A percentile compares a stretch with the other conserved stretches of the same genome.
Evolutionary conservation across 169 alveolate species (phyloP).

Genomic region (Pseudocohnilembus persalinus): DNA sequence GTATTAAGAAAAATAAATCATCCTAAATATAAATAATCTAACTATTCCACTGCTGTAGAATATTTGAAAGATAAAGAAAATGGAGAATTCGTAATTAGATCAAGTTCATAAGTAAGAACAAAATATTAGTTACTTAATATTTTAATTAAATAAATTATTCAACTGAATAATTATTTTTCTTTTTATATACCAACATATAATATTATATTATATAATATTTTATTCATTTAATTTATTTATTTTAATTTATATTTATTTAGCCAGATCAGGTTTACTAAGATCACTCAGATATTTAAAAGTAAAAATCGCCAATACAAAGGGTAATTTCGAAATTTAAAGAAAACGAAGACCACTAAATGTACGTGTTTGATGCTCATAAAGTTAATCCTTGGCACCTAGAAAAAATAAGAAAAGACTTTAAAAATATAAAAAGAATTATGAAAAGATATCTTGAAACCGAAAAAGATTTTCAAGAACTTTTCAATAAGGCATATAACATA

Average conservation of each 20-base stretch:
- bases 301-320: conserved; percentile 24
- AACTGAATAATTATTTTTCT: not conserved
- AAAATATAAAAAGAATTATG: conserved; percentile 20
- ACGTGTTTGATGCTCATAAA: conserved; percentile 30
- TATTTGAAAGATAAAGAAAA: too few relatives aligned
- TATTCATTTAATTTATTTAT: too few relatives aligned
- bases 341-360: conserved; percentile 23
- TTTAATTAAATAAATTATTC: too few relatives aligned
- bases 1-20: too few relatives aligned
- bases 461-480: conserved; percentile 19
- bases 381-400: conserved; percentile 41
- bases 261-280: not conserved
- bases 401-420: conserved; percentile 27
- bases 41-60: too few relatives aligned
- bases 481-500: not conserved
- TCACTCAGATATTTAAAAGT: conserved; percentile 6
- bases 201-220: too few relatives aligned
- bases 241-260: not conserved
- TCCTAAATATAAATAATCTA: too few relatives aligned
- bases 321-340: conserved; percentile 17
- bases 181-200: not conserved
- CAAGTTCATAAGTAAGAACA: too few relatives aligned
- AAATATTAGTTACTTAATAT: too few relatives aligned
- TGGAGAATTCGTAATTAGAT: too few relatives aligned
- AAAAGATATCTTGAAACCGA: conserved; percentile 29